Conservation (phyloP, 345 rosid genomes). For the Ricinus communis region DNA sequence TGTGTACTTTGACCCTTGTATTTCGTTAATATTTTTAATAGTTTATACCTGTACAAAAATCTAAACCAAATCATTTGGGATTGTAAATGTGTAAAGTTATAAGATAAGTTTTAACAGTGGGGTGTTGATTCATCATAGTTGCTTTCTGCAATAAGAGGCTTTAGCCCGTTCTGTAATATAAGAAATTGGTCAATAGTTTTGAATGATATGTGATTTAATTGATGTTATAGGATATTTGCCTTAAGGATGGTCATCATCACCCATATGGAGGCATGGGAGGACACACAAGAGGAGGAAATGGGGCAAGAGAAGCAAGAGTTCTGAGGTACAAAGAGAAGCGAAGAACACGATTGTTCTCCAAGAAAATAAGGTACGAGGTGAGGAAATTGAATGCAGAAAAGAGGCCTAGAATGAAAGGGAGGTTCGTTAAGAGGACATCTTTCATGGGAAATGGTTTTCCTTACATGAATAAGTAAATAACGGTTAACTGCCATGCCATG, state of each 20-base stretch:
- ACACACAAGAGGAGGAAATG: constrained; percentile 24
- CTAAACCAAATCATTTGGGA: too few relatives aligned
- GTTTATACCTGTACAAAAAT: too few relatives aligned
- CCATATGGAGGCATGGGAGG: constrained; percentile 14
- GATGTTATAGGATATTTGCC: constrained; percentile 22
- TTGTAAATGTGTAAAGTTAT: too few relatives aligned
- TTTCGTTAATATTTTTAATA: too few relatives aligned
- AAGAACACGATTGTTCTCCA: constrained; percentile 56
- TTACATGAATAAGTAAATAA: neutral
- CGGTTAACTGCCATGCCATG: neutral
- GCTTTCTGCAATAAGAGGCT: too few relatives aligned
- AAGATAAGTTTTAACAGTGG: too few relatives aligned
- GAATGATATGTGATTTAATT: too few relatives aligned
- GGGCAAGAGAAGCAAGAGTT: constrained; percentile 57
- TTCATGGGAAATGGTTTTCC: constrained; percentile 9
- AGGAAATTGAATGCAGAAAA: constrained; percentile 68
- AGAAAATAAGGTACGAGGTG: constrained; percentile 76
- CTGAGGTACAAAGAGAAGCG: constrained; percentile 60
- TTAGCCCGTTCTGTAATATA: too few relatives aligned
- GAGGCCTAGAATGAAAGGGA: constrained; percentile 71
- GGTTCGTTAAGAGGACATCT: constrained; percentile 56
- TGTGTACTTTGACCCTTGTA: too few relatives aligned
- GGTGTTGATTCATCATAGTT: too few relatives aligned
- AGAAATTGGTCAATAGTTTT: too few relatives aligned
- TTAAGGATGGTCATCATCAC: constrained; percentile 3